phyloP scores from a whole-genome alignment of 257 asterid species.

The Nicotiana otophora region DNA sequence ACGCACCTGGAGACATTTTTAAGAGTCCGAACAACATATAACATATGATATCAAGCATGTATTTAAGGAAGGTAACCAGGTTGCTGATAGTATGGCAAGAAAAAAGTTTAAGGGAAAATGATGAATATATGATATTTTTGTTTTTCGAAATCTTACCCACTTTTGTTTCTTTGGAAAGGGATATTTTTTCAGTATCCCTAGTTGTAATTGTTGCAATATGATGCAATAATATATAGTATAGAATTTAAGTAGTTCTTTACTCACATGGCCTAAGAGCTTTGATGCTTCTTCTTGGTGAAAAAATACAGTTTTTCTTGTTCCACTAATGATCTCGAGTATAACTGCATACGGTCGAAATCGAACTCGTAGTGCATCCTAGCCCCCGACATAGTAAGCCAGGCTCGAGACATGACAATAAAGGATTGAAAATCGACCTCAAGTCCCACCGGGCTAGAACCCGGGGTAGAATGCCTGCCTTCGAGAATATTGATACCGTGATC shows the following conservation, averaged over 20 bases:
- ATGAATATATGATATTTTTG: background rate
- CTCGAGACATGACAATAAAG: too few species aligned
- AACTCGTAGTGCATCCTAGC: too few species aligned
- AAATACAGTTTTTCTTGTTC: background rate
- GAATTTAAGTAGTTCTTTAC: background rate
- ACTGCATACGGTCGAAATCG: background rate
- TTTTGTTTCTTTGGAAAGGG: background rate
- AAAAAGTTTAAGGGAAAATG: background rate
- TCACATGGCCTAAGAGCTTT: background rate
- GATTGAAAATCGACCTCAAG: too few species aligned
- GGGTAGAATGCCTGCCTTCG: too few species aligned
- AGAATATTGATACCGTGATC: too few species aligned
- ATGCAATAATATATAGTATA: too few species aligned
- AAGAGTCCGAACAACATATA: too few species aligned
- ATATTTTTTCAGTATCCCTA: background rate
- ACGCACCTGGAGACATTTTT: too few species aligned
- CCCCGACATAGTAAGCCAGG: too few species aligned
- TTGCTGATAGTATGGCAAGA: background rate
- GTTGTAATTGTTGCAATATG: background rate
- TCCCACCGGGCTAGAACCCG: too few species aligned
- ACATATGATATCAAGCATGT: background rate
- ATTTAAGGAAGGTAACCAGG: background rate
- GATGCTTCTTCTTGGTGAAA: constrained; percentile 2
- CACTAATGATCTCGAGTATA: constrained; percentile 1
- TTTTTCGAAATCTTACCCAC: background rate